These are phyloP conservation scores for Solanum etuberosum DNA, from an alignment of 257 asterid species.

Conservation along the genomic window DNA sequence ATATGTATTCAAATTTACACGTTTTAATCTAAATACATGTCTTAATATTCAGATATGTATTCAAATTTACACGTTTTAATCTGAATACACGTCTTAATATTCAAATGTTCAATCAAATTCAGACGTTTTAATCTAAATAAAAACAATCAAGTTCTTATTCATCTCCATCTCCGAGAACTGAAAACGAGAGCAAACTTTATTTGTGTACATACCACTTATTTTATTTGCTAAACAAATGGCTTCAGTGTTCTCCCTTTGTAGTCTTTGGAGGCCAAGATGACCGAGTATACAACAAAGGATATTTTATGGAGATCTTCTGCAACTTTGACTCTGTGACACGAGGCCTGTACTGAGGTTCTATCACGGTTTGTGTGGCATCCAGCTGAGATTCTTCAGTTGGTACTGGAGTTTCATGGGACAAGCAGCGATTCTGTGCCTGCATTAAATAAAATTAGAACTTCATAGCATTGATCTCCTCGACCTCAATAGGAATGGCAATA, in stretches of 20 bases:
- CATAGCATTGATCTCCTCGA: neutral
- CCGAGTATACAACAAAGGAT: conserved; percentile 24
- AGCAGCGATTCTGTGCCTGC: conserved; percentile 51
- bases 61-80: neutral
- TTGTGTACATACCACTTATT: neutral
- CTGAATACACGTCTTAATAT: neutral
- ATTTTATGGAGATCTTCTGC: conserved; percentile 39
- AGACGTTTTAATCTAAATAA: neutral
- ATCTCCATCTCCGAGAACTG: neutral
- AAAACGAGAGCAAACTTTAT: neutral
- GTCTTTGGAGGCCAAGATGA: neutral
- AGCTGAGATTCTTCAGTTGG: conserved; percentile 21
- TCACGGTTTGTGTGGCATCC: conserved; percentile 12
- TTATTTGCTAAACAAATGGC: neutral
- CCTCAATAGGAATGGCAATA: neutral
- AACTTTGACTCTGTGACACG: conserved; percentile 30
- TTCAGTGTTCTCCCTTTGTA: neutral
- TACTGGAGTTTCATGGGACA: conserved; percentile 36
- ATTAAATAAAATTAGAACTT: neutral
- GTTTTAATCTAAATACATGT: neutral
- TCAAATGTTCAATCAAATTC: neutral
- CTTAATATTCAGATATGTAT: neutral
- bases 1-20: neutral
- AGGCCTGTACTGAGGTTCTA: conserved; percentile 42
- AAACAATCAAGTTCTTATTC: neutral